phyloP scores from a whole-genome alignment of 2,329 filamentous ascomycete genomes.

The Geosmithia putterillii region DNA sequence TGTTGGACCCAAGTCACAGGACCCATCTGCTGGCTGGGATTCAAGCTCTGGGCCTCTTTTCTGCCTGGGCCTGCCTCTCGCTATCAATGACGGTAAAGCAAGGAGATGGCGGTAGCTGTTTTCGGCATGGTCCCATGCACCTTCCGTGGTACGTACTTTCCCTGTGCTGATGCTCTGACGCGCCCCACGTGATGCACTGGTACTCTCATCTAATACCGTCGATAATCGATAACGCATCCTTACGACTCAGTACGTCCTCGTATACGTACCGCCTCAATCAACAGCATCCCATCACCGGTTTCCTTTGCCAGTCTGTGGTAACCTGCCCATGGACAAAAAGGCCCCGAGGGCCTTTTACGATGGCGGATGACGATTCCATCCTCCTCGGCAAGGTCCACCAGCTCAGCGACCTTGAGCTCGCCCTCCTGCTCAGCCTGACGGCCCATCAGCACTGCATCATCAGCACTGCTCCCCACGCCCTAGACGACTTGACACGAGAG shows the following conservation, averaged over 20 bases:
- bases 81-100: background rate
- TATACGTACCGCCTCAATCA: too few species aligned
- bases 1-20: background rate
- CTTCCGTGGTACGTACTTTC: conserved; percentile 1
- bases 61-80: too few species aligned
- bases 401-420: conserved; percentile 80
- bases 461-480: conserved; percentile 49
- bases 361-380: conserved; percentile 40
- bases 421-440: conserved; percentile 68
- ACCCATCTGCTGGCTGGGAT: background rate
- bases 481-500: conserved; percentile 62
- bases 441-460: conserved; percentile 82
- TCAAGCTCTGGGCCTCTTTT: too few species aligned
- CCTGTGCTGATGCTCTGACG: conserved; percentile 11
- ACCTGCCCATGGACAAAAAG: conserved; percentile 3
- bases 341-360: conserved; percentile 18
- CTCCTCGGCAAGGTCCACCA: conserved; percentile 61
- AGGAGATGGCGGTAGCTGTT: conserved; percentile 1
- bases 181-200: conserved; percentile 13
- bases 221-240: background rate
- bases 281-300: background rate
- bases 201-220: too few species aligned
- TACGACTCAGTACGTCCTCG: too few species aligned
- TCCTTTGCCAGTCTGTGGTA: conserved; percentile 1
- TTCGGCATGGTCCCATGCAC: conserved; percentile 13